phyloP scores from a whole-genome alignment of 1,284 basidiomycete genomes.

The Marasmius oreades region DNA sequence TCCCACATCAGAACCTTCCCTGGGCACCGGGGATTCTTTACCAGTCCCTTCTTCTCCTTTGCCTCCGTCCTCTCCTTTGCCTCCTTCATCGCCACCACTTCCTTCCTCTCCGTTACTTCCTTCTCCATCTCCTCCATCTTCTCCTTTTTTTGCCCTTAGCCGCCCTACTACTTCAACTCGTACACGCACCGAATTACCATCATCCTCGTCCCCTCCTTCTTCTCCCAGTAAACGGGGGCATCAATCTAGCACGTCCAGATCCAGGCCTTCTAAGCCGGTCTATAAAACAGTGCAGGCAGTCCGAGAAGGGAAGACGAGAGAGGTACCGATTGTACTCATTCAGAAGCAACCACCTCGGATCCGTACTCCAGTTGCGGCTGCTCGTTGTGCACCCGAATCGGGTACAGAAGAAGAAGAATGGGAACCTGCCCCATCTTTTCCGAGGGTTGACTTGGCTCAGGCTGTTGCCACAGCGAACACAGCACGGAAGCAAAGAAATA shows the following conservation, averaged over 20 bases:
- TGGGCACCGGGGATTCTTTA: too few species aligned
- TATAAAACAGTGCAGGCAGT: neutral
- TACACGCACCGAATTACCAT: neutral
- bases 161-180: neutral
- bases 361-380: neutral
- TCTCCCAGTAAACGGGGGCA: neutral
- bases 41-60: slow-evolving; percentile 17
- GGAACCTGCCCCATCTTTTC: neutral
- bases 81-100: neutral
- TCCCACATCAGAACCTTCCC: neutral
- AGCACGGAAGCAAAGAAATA: neutral
- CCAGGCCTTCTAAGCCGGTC: neutral
- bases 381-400: neutral
- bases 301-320: neutral
- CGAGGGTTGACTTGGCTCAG: neutral
- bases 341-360: neutral
- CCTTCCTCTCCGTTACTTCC: too few species aligned
- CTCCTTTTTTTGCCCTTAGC: neutral
- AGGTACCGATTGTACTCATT: neutral
- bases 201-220: neutral
- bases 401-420: neutral
- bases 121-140: neutral
- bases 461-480: neutral
- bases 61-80: slow-evolving; percentile 18
- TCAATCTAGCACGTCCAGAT: neutral